phyloP scores from a whole-genome alignment of 1,284 basidiomycete genomes.

The Filobasidium uniguttulatum region DNA sequence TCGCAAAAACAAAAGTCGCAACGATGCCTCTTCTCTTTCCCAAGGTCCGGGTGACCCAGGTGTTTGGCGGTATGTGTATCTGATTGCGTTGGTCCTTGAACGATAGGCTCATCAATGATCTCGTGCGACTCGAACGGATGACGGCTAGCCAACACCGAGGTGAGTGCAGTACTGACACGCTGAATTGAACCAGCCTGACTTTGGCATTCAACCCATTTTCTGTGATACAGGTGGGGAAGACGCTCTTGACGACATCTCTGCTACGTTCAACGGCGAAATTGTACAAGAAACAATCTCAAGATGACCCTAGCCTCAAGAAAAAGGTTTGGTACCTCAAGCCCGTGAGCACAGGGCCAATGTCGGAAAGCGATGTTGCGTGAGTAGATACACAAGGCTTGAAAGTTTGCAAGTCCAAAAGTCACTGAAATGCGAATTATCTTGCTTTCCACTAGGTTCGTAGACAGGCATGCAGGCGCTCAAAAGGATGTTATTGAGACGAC shows the following conservation, averaged over 20 bases:
- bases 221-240: slow-evolving; percentile 59
- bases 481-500: slow-evolving; percentile 44
- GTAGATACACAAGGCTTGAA: slow-evolving; percentile 21
- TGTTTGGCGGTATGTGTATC: slow-evolving; percentile 51
- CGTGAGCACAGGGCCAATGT: slow-evolving; percentile 68
- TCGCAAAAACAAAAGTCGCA: no score
- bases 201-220: not conserved
- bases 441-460: slow-evolving; percentile 68
- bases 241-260: slow-evolving; percentile 69
- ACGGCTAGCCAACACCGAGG: slow-evolving; percentile 55
- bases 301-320: slow-evolving; percentile 16
- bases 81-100: not conserved
- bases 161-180: slow-evolving; percentile 3
- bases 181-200: no score
- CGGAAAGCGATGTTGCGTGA: slow-evolving; percentile 69
- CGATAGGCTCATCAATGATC: not conserved
- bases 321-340: slow-evolving; percentile 75
- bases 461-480: slow-evolving; percentile 44
- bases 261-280: slow-evolving; percentile 52
- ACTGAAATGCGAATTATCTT: no score
- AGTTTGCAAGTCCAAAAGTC: no score
- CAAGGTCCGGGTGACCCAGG: slow-evolving; percentile 67
- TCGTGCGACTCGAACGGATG: not conserved
- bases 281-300: slow-evolving; percentile 23
- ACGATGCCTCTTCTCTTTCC: slow-evolving; percentile 48